These are phyloP conservation scores for Millerago galiae DNA, from an alignment of 805 yeast genomes.

Conservation along the genomic window DNA sequence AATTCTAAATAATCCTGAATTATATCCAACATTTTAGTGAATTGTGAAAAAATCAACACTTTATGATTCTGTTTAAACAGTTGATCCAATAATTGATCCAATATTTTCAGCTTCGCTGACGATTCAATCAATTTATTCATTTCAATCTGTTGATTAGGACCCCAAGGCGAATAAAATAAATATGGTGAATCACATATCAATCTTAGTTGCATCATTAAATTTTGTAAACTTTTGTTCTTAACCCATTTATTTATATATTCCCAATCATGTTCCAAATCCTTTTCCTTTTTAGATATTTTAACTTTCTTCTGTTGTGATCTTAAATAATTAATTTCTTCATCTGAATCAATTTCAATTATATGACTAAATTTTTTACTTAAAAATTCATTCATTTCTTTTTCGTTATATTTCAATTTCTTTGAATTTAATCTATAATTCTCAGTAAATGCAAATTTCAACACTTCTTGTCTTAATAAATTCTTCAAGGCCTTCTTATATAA, in stretches of 20 bases:
- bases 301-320: slow-evolving; percentile 9
- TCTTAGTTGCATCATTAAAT: slow-evolving; percentile 77
- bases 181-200: slow-evolving; percentile 84
- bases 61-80: slow-evolving; percentile 53
- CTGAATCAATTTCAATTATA: slow-evolving; percentile 11
- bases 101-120: slow-evolving; percentile 68
- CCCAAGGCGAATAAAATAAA: slow-evolving; percentile 74
- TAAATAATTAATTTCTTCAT: slow-evolving; percentile 10
- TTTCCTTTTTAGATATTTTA: slow-evolving; percentile 6
- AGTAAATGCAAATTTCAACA: slow-evolving; percentile 41
- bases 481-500: slow-evolving; percentile 50
- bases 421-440: slow-evolving; percentile 43
- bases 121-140: slow-evolving; percentile 38
- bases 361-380: slow-evolving; percentile 32
- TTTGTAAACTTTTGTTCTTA: slow-evolving; percentile 49
- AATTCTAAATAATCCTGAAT: slow-evolving; percentile 66
- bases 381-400: slow-evolving; percentile 35
- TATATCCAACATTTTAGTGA: slow-evolving; percentile 75
- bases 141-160: slow-evolving; percentile 34
- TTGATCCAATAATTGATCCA: slow-evolving; percentile 54
- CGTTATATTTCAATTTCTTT: slow-evolving; percentile 10
- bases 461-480: slow-evolving; percentile 36
- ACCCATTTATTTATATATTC: slow-evolving; percentile 32
- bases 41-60: slow-evolving; percentile 80
- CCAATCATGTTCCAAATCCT: slow-evolving; percentile 11